Base-by-base conservation (phyloP, 75 land plant species). In the Gnetum montanum region DNA sequence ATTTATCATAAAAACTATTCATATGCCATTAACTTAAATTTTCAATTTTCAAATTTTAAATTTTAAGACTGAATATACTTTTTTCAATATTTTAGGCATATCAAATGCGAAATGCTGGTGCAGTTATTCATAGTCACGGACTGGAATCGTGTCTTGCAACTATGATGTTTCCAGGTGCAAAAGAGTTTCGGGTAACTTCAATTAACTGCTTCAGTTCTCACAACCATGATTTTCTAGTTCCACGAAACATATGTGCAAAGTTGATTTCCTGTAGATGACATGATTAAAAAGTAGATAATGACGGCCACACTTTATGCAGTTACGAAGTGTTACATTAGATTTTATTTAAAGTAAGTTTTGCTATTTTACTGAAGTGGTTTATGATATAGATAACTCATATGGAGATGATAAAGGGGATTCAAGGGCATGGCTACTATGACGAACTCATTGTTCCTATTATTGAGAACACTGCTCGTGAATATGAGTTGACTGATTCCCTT, bases 361-460 rank as follows among this genome's bases (percentile, higher is more conserved):
- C n/a, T 51, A 13, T 29, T 31, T 49, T n/a, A 54, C 12, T 31
- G 12, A 12, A 19, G 20, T 20, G 1, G 31, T 31, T 47, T 28
- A 23, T 49, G 37, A 31, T 33, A 30, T 72, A 95, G 99, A 90
- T 95, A 50, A 90, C 92, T 26, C 97, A 95, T 61, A 90, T 95
- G 99, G 99, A 95, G 59, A 95, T 95, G 99, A 86, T 95, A 16
- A 95, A 95, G 71, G 99, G 99, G 69, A 90, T 95, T 34, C 65
- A 75, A 60, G 99, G 99, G 28, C 99, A 95, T 79, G 99, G 97
- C 29, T 95, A 95, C 60, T 61, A 84, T 79, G 99, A 95, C 69
- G 99, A 95, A 64, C 92, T 95, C 63, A 92, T 95, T 24, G 65
- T 95, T 51, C 99, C 99, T 45, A 95, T 95, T 22, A 81, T 95